Base-by-base conservation (phyloP, 805 yeast species). In the Suhomyces faveliae region DNA sequence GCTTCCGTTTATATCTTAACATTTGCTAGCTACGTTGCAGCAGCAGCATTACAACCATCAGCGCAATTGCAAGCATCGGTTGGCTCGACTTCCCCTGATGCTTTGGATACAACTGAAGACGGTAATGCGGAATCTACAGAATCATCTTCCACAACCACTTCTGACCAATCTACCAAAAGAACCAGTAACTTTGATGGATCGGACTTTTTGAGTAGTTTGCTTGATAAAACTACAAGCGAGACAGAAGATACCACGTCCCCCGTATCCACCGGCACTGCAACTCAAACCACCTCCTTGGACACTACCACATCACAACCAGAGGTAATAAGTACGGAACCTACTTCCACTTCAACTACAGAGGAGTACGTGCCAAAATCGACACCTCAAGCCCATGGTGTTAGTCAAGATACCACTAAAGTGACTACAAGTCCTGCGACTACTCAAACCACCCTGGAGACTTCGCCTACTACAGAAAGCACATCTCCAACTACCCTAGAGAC, bases 1-100 rank as follows among this genome's bases (percentile, higher is more conserved):
- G 21, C 51, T 8, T 42, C 50, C 2, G 22, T 49, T n/a, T 49
- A 20, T 13, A 35, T 43, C 7, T 43, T 46, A 15, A 22, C 46
- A 27, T 43, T 23, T 25, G 46, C 33, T 12, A 35, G 25, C 17
- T 29, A 25, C 12, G 45, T 35, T 38, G 17, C 45, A 17, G 45
- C 51, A 12, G 40, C 12, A 5, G 21, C 40, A 33, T 33, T 15
- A 33, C 12, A 15, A 9, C 21, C 37, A 25, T 12, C 43, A 5
- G 37, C 30, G 39, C 30, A 9, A 27, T 43, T 7, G 35, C 51
- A 25, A 30, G 43, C 22, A 30, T 48, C 40, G 11, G 25, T 25
- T 12, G 13, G 11, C 9, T 19, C 3, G 20, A n/a, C 7, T 19
- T 10, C 40, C 25, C 13, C 40, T 20, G 15, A 17, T 5, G 22